These are phyloP conservation scores for Globisporangium splendens DNA, from an alignment of 352 stramenopile species.

Conservation along the genomic window DNA sequence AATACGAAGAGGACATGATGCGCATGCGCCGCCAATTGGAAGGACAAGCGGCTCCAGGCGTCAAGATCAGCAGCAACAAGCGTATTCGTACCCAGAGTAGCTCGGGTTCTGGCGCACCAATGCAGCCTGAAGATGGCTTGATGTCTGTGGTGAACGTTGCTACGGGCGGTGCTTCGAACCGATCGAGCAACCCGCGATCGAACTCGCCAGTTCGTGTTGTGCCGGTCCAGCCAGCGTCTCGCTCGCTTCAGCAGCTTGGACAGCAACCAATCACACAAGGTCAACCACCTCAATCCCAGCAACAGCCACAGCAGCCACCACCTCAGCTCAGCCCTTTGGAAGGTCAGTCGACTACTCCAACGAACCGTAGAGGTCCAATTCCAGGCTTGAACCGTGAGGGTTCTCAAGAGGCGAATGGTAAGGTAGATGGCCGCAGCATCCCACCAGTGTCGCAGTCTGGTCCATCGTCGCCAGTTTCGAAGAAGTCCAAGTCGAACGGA, in stretches of 20 bases:
- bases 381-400: constrained; percentile 59
- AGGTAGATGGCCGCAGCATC: constrained; percentile 28
- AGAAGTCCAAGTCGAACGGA: constrained; percentile 75
- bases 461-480: constrained; percentile 58
- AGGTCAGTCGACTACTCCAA: constrained; percentile 46
- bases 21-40: constrained; percentile 81
- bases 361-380: constrained; percentile 49
- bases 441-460: constrained; percentile 27
- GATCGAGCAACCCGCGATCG: constrained; percentile 28
- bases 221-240: constrained; percentile 64
- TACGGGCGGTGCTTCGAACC: constrained; percentile 44
- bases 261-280: constrained; percentile 44
- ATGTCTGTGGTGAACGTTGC: constrained; percentile 57
- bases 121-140: constrained; percentile 52
- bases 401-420: constrained; percentile 50
- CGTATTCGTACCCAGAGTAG: constrained; percentile 47
- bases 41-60: constrained; percentile 27
- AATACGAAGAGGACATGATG: constrained; percentile 85
- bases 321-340: constrained; percentile 63
- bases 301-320: constrained; percentile 24
- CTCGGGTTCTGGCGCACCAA: constrained; percentile 19
- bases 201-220: constrained; percentile 67
- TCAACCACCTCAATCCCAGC: constrained; percentile 15
- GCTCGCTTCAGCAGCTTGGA: constrained; percentile 61
- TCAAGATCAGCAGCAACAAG: constrained; percentile 52